Base-by-base conservation (phyloP, 2,329 filamentous ascomycete species). In the Arthroderma sp. region DNA sequence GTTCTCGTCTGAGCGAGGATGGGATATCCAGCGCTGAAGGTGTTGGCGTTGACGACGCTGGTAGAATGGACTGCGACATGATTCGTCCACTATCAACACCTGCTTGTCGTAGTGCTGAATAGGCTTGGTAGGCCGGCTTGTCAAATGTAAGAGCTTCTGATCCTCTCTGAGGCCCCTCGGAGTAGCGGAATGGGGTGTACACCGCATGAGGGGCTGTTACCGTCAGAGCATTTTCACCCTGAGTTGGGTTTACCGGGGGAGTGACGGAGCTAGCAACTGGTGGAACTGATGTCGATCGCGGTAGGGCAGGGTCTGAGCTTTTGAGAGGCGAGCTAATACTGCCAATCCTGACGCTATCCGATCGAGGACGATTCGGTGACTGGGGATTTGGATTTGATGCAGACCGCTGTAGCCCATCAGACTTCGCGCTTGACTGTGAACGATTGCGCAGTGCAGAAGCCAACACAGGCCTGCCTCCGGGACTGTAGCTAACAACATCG, bases 381-480 rank as follows among this genome's bases (percentile, higher is more conserved):
- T 42, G 47, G 29, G 49, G 45, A 29, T 48, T 44, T 32, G 57
- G 53, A 34, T 58, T 56, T 3, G 60, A 56, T 30, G 52, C 50
- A 27, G 59, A 57, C 36, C 59, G 50, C 29, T 57, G 52, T 30
- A 57, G 44, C 4, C 47, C 42, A 29, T 52, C 45, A 7, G 48
- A 45, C 7, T 43, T 42, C 4, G 42, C n/a, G 36, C 38, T 36
- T 30, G 36, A 38, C 29, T 43, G 37, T 27, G 29, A 9, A 29
- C 55, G 50, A 29, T 55, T 55, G 44, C 47, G 7, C 47, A 50
- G 38, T 48, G 50, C 52, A 33, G 50, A 55, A 27, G 54, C 51
- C 11, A 71, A 48, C 7, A 71, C 63, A 6, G 73, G 73, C 30
- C 73, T 61, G 5, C 73, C 73, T 22, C 73, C 73, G 15, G 73